Base-by-base conservation (phyloP, 2,329 filamentous ascomycete species). In the Rachicladosporium sp. region DNA sequence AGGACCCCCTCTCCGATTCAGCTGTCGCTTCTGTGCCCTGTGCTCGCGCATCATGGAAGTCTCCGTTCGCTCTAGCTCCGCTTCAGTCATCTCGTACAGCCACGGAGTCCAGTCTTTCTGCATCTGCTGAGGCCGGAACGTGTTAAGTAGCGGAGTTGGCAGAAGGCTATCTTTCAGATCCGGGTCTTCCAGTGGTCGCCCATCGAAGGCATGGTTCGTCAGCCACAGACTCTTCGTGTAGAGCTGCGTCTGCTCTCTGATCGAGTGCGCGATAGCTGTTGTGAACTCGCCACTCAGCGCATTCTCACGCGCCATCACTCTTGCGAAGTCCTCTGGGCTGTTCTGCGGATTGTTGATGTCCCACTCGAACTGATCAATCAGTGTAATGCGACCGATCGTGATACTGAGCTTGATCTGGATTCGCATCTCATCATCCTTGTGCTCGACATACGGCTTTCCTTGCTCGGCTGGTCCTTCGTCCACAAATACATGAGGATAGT, bases 401-500 rank as follows among this genome's bases (percentile, higher is more conserved):
- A 98, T 94, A 62, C 96, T 95, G 37, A 98, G 71, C 62, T 95
- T 96, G 62, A 98, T 78, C 33, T 93, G 67, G 50, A 98, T 83
- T 37, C 91, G 82, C 89, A 98, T 95, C 66, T 98, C 91, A 58
- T 98, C 91, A 57, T 98, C 94, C 63, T 96, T 96, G 68, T 95
- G 94, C 5, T 91, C 88, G 31, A 74, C 80, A 58, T 96, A 96
- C 0, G 89, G 88, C 9, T 93, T 70, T 56, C 91, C 82, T 2
- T 87, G 83, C 53, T 98, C 89, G 35, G 95, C 70, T 1, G 89
- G 77, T 52, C 94, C 86, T 52, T 96, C 89, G 51, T 93, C 81
- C 36, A 89, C 82, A 56, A 79, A 91, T 15, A 91, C 79, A 52
- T 93, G 86, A 4, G 91, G 91, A 57, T 93, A 94, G 58, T 86